A percentile compares a stretch with the other conserved stretches of the same genome.
These are phyloP conservation scores for Pseudocercospora vitis DNA, from an alignment of 2,329 filamentous ascomycete genomes.

Conservation along the genomic window DNA sequence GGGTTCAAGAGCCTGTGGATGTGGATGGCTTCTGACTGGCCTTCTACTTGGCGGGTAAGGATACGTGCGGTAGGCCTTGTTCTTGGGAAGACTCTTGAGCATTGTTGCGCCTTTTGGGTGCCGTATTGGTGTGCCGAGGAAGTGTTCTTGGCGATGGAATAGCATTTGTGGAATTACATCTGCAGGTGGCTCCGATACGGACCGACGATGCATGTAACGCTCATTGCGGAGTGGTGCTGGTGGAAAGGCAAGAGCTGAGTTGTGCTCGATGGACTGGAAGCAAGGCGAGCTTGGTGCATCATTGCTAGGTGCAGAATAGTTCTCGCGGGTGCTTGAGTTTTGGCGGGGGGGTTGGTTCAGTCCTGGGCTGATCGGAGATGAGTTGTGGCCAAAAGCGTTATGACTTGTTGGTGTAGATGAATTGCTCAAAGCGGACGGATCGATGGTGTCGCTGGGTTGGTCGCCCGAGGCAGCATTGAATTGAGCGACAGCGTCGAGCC, in stretches of 20 bases:
- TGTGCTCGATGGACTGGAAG: constrained; percentile 28
- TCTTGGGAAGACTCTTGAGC: constrained; percentile 21
- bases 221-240: constrained; percentile 18
- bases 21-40: constrained; percentile 7
- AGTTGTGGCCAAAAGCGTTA: constrained; percentile 9
- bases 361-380: background rate
- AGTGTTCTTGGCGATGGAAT: constrained; percentile 30
- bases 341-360: constrained; percentile 20
- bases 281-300: constrained; percentile 21
- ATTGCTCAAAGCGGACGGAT: constrained; percentile 21
- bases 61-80: constrained; percentile 18
- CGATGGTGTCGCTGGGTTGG: constrained; percentile 11
- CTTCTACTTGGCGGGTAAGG: constrained; percentile 10
- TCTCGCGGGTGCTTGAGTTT: constrained; percentile 16
- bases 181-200: constrained; percentile 31
- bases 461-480: constrained; percentile 25
- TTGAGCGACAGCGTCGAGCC: constrained; percentile 21
- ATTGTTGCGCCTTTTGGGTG: constrained; percentile 6
- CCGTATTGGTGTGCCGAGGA: constrained; percentile 20
- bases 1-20: background rate
- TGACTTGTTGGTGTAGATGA: constrained; percentile 9
- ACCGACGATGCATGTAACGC: constrained; percentile 26
- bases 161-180: constrained; percentile 19
- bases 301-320: constrained; percentile 22
- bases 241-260: constrained; percentile 12